phyloP scores from a whole-genome alignment of 805 yeast species.

The Cyberlindnera sargentensis region DNA sequence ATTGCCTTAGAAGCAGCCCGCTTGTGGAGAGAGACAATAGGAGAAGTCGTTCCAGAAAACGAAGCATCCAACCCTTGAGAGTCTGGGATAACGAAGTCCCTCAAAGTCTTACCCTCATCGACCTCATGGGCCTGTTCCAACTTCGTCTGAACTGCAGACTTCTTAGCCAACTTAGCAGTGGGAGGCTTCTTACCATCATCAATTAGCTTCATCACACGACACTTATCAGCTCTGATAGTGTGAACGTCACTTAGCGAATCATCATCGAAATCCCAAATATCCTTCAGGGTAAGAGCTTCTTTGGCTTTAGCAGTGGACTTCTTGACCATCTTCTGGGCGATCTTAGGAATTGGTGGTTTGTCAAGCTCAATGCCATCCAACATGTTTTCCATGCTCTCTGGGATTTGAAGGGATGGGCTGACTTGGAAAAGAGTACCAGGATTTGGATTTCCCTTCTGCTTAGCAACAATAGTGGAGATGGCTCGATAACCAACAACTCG shows the following conservation, averaged over 20 bases:
- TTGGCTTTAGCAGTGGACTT: not conserved
- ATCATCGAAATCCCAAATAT: constrained; percentile 21
- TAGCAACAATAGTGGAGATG: constrained; percentile 13
- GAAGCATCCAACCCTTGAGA: constrained; percentile 8
- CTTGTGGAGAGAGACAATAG: constrained; percentile 5
- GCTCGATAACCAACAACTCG: constrained; percentile 3
- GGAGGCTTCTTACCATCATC: not conserved
- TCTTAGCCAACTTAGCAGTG: not conserved
- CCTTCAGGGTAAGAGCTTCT: not conserved
- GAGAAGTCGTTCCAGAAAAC: constrained; percentile 14
- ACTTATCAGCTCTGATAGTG: not conserved
- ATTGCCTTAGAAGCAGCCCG: constrained; percentile 1
- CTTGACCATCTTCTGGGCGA: not conserved
- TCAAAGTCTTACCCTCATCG: constrained; percentile 1
- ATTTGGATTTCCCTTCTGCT: constrained; percentile 8
- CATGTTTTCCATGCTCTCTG: constrained; percentile 7
- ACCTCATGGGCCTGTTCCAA: constrained; percentile 5
- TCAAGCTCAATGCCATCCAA: too few relatives aligned
- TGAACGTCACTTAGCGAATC: not conserved
- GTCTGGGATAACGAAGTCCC: constrained; percentile 1
- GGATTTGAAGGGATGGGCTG: constrained; percentile 3
- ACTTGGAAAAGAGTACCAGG: too few relatives aligned
- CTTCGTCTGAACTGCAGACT: constrained; percentile 5
- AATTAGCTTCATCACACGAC: constrained; percentile 7
- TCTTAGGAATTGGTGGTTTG: not conserved